Evolutionary conservation across 2,329 filamentous ascomycete genomes (phyloP), one percentile per base, ranked within the genome.

Genomic region (Magnaporthiopsis rhizophila): DNA sequence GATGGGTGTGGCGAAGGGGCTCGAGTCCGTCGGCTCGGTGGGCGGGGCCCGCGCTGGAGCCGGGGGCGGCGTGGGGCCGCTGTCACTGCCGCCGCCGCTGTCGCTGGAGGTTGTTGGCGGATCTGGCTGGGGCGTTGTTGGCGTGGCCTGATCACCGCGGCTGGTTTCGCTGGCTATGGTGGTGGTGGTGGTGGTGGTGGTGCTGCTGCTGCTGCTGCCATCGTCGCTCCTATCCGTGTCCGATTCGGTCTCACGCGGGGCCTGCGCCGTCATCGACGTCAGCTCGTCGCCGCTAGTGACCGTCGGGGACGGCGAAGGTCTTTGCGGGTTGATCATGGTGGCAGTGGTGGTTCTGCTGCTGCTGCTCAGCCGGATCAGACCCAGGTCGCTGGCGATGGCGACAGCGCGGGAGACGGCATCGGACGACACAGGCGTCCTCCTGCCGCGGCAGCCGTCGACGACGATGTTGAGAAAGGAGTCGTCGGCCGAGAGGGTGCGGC

Each of bases 1-100:
- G 60, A 64, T 64, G 0, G 63, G 62, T 13, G 66, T 66, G 28
- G 65, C 66, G 62, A 69, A 69, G 2, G 68, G 68, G 26, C 64
- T 65, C 12, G 62, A 57, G 45, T 69, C 67, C 0, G 66, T 68
- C 6, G 68, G 68, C 56, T 68, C 64, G 2, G 53, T 15, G 3
- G 65, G 36, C 12, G 66, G 64, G 13, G 26, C 50, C 9, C 61
- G 61, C 61, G 18, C 45, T 12, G 36, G 34, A 13, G 26, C 61
- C 3, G 61, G 24, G 3, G 61, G n/a, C 9, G 56, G 30, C 21
- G 50, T 32, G 50, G 65, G 36, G n/a, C n/a, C n/a, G n/a, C n/a
- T n/a, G n/a, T n/a, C n/a, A n/a, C n/a, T n/a, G n/a, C n/a, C n/a
- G n/a, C n/a, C n/a, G 12, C 50, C 38, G 34, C 50, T 26, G 6